These are phyloP conservation scores for Pseudocercospora vitis DNA, from an alignment of 2,329 filamentous ascomycete species.

Conservation along the genomic window DNA sequence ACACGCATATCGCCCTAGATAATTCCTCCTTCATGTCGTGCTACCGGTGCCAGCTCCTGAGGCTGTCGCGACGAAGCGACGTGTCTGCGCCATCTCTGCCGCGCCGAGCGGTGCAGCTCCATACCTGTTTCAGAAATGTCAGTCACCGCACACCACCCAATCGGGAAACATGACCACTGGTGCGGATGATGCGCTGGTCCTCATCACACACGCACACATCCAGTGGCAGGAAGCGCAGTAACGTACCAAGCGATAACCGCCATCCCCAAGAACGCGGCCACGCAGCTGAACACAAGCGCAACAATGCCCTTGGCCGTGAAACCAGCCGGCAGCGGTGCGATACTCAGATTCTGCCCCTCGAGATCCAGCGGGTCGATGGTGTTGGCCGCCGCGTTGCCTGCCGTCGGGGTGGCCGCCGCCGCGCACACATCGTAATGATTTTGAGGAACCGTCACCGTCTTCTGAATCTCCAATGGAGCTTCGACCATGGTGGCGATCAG, in stretches of 20 bases:
- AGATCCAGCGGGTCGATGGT: conserved; percentile 64
- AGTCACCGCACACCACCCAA: conserved; percentile 11
- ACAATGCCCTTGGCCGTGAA: conserved; percentile 72
- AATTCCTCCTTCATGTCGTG: conserved; percentile 11
- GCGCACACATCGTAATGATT: conserved; percentile 63
- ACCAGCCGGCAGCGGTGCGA: conserved; percentile 61
- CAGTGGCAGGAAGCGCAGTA: conserved; percentile 6
- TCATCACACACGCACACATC: too few species aligned
- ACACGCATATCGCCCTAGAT: conserved; percentile 4
- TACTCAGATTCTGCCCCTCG: conserved; percentile 58
- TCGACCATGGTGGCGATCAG: conserved; percentile 55
- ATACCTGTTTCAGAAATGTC: conserved; percentile 35
- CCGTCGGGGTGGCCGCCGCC: conserved; percentile 51
- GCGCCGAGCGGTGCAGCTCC: conserved; percentile 35
- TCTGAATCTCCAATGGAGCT: conserved; percentile 59
- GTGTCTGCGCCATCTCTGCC: conserved; percentile 30
- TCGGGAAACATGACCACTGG: conserved; percentile 3
- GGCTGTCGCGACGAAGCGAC: conserved; percentile 30
- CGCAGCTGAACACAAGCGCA: conserved; percentile 69
- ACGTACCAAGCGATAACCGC: conserved; percentile 67
- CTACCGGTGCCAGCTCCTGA: conserved; percentile 15
- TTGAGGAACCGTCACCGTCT: conserved; percentile 59
- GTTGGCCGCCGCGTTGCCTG: conserved; percentile 76
- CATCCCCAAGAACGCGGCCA: conserved; percentile 69
- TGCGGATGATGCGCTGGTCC: conserved; percentile 6